Conservation (phyloP, 1,139 yeast species). For the Candida neerlandica region DNA sequence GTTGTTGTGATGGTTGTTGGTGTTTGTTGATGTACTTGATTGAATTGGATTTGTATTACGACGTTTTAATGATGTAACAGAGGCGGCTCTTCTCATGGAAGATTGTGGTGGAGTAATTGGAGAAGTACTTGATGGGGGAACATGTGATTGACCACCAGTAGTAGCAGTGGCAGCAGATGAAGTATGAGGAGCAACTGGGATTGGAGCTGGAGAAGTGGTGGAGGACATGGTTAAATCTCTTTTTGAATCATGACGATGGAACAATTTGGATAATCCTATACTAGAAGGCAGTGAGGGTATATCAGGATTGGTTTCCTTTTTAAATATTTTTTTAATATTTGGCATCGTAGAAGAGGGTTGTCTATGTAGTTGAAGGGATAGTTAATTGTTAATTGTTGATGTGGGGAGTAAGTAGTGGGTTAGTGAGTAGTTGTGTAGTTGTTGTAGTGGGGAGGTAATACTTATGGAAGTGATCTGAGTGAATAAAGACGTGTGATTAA, state of each 20-base stretch:
- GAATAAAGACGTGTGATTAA: neutral
- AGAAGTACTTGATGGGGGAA: conserved; percentile 1
- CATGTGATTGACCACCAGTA: neutral
- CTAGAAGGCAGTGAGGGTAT: conserved; percentile 19
- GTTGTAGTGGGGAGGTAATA: neutral
- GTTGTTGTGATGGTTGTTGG: neutral
- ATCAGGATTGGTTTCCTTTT: conserved; percentile 21
- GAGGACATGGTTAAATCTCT: conserved; percentile 1
- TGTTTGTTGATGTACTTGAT: neutral
- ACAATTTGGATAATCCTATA: conserved; percentile 32
- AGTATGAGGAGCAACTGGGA: neutral
- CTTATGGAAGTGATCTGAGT: neutral
- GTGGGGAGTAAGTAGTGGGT: neutral
- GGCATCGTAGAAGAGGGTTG: neutral
- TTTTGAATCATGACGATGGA: conserved; percentile 23
- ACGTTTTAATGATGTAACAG: conserved; percentile 31
- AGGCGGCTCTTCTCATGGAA: conserved; percentile 21
- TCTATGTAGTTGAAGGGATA: neutral
- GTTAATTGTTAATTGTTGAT: neutral
- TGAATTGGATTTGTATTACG: conserved; percentile 24
- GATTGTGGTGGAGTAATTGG: conserved; percentile 6
- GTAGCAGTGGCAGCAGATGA: neutral
- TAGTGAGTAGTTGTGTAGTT: neutral
- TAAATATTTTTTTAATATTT: conserved; percentile 23
- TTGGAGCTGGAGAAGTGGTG: neutral